A percentile compares a stretch with the other conserved stretches of the same genome.
These are phyloP conservation scores for Metarhizium guizhouense DNA, from an alignment of 2,329 filamentous ascomycete species.

Conservation along the genomic window DNA sequence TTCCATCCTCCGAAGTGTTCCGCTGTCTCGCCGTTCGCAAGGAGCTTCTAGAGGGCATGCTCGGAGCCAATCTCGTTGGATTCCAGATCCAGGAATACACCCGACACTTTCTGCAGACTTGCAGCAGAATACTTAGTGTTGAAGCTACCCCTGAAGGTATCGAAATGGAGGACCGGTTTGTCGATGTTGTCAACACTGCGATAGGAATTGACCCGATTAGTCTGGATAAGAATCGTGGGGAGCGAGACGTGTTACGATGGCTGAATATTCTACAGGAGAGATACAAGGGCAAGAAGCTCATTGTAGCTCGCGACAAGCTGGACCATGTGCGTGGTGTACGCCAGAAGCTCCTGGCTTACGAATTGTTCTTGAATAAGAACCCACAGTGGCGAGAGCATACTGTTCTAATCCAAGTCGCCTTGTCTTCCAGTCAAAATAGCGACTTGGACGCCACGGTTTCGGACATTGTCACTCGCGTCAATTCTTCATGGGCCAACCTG, in stretches of 20 bases:
- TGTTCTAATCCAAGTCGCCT: slow-evolving; percentile 87
- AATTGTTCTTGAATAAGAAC: slow-evolving; percentile 89
- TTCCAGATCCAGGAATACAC: slow-evolving; percentile 94
- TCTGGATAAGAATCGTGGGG: slow-evolving; percentile 60
- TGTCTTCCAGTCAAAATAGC: slow-evolving; percentile 78
- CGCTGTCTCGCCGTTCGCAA: slow-evolving; percentile 81
- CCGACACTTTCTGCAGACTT: slow-evolving; percentile 90
- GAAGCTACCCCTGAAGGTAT: slow-evolving; percentile 84
- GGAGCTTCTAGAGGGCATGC: slow-evolving; percentile 81
- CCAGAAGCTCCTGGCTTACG: slow-evolving; percentile 86
- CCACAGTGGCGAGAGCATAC: slow-evolving; percentile 83
- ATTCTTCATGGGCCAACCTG: slow-evolving; percentile 82
- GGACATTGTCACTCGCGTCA: slow-evolving; percentile 90
- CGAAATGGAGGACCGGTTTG: slow-evolving; percentile 85
- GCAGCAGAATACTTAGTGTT: slow-evolving; percentile 81
- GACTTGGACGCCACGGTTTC: slow-evolving; percentile 84
- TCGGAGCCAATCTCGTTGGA: slow-evolving; percentile 84
- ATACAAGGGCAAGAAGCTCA: slow-evolving; percentile 81
- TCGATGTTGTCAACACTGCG: slow-evolving; percentile 75
- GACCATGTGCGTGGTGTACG: slow-evolving; percentile 87
- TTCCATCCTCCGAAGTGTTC: slow-evolving; percentile 94
- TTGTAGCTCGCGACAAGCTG: slow-evolving; percentile 89
- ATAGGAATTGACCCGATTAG: slow-evolving; percentile 86
- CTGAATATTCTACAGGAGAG: slow-evolving; percentile 70
- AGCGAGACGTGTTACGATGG: slow-evolving; percentile 69